Evolutionary conservation across 106 monocot species (phyloP).

Genomic region (Triglochin maritima): DNA sequence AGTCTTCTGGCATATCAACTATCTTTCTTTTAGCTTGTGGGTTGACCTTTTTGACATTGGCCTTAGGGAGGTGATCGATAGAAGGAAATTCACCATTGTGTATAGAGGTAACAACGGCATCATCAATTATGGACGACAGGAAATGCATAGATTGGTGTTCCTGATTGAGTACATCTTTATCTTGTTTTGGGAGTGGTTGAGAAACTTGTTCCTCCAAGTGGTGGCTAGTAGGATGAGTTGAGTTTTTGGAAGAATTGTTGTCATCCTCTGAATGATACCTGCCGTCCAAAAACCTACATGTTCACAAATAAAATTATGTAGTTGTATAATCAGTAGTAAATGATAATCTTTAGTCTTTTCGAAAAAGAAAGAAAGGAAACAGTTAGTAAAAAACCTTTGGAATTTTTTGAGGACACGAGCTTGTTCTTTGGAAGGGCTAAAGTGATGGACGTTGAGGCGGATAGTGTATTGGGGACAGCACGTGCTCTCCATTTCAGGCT

Average conservation of each 20-base stretch:
- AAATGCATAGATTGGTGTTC: slow-evolving; percentile 30
- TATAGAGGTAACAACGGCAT: slow-evolving; percentile 33
- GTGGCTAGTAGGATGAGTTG: too few species aligned
- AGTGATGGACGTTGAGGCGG: slow-evolving; percentile 67
- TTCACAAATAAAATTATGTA: too few species aligned
- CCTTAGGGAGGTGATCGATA: slow-evolving; percentile 42
- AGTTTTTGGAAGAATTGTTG: slow-evolving; percentile 2
- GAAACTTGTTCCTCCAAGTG: too few species aligned
- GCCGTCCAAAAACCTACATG: slow-evolving; percentile 65
- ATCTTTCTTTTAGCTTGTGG: slow-evolving; percentile 51
- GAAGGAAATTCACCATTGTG: slow-evolving; percentile 29
- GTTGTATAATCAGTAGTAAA: too few species aligned
- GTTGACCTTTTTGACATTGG: slow-evolving; percentile 63
- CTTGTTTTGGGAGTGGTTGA: too few species aligned
- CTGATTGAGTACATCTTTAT: not conserved
- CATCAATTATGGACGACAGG: slow-evolving; percentile 48
- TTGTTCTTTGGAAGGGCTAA: slow-evolving; percentile 76
- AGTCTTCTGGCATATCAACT: slow-evolving; percentile 33
- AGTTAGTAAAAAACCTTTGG: slow-evolving; percentile 47
- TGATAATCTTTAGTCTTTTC: too few species aligned
- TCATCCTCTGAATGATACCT: slow-evolving; percentile 12
- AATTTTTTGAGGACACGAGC: slow-evolving; percentile 70
- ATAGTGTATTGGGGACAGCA: slow-evolving; percentile 32
- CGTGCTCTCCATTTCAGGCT: slow-evolving; percentile 86
- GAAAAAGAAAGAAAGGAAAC: too few species aligned